phyloP scores from a whole-genome alignment of 139 green algal species.

The Klebsormidium nitens region DNA sequence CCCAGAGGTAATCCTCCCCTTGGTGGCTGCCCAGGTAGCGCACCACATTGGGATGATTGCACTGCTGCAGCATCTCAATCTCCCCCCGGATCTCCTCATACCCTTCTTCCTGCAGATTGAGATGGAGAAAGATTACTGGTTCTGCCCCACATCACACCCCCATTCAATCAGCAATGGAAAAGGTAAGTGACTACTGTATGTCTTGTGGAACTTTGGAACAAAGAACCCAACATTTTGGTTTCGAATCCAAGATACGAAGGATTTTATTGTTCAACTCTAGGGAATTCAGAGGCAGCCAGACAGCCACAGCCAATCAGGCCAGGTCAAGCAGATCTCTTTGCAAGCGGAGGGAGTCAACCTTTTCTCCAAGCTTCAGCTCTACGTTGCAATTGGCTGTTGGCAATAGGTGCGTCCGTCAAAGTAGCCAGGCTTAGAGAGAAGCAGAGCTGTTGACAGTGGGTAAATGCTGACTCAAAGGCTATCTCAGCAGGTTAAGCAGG shows the following conservation, averaged over 20 bases:
- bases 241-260: no score
- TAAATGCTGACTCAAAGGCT: no score
- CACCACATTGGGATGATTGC: slow-evolving; percentile 94
- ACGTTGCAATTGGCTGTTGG: no score
- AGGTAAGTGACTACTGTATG: background rate
- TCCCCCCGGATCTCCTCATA: slow-evolving; percentile 30
- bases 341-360: background rate
- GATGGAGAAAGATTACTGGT: background rate
- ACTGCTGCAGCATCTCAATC: slow-evolving; percentile 64
- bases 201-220: background rate
- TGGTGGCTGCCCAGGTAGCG: slow-evolving; percentile 61
- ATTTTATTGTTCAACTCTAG: no score
- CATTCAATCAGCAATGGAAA: background rate
- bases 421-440: no score
- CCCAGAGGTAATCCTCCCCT: slow-evolving; percentile 31
- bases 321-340: background rate
- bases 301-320: background rate
- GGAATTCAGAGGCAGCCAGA: background rate
- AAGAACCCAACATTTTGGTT: background rate
- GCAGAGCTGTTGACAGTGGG: no score
- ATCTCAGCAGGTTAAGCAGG: no score
- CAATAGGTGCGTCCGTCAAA: no score
- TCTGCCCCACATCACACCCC: background rate
- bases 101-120: slow-evolving; percentile 34
- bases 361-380: no score